Evolutionary conservation across 257 asterid genomes (phyloP), one percentile per base, ranked within the genome.

Genomic region (Petrea volubilis): DNA sequence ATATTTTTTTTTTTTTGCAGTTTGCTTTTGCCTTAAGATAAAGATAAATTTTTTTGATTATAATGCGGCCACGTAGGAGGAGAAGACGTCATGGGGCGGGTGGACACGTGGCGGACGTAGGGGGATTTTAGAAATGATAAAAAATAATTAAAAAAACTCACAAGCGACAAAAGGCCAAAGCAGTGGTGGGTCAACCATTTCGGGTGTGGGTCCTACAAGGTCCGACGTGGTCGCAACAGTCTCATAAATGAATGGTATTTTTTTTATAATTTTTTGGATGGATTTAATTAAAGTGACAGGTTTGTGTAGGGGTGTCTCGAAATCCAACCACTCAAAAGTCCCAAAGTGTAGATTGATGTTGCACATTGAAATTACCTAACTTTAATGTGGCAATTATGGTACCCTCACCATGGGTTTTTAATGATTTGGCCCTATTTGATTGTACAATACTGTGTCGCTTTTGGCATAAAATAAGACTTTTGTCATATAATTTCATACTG

Each of bases 1-100:
- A 15, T 25, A 24, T 41, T 24, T 6, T 46, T 55, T 15, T 29
- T 57, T 47, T 62, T 61, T 58, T 58, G 20, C 50, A 27, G 5
- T 38, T 65, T 43, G 25, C 64, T 58, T 65, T 59, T 40, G 18
- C 29, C 55, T 51, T 20, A 36, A 56, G 41, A n/a, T 36, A 75
- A 72, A 79, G 74, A 38, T 43, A 41, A 40, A 18, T 66, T 38
- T 38, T 38, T 7, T 78, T 64, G 77, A 55, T 70, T 68, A 20
- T 59, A 59, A 43, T 51, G 72, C 17, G 28, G 83, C 87, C 91
- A 83, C 89, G 91, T 83, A 23, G 77, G 87, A 75, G 0, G 14
- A 7, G 56, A 24, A 43, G 80, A 60, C 78, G 79, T 72, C 75
- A 70, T 17, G 6, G 1, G 1, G 6, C 28, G 52, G 51, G 44